phyloP scores from a whole-genome alignment of 306 rosid genomes.

The Calophaca sinica region DNA sequence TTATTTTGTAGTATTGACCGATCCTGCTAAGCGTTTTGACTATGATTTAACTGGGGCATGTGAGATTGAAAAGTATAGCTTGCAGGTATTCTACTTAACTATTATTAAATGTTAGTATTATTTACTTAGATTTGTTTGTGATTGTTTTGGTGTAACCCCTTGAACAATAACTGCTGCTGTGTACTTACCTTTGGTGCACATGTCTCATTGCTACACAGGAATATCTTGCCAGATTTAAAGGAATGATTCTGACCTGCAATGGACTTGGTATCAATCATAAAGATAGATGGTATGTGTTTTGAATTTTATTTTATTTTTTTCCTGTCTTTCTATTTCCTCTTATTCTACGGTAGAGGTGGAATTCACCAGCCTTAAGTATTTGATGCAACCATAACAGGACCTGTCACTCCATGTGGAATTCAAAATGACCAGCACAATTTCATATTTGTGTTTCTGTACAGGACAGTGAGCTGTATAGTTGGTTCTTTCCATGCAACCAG shows the following conservation, averaged over 20 bases:
- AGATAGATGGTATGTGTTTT: constrained; percentile 57
- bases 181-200: constrained; percentile 12
- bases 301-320: constrained; percentile 3
- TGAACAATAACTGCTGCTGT: constrained; percentile 19
- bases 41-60: constrained; percentile 74
- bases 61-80: constrained; percentile 73
- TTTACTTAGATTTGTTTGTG: constrained; percentile 31
- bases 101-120: constrained; percentile 1
- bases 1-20: constrained; percentile 61
- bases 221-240: constrained; percentile 81
- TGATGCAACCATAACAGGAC: not conserved
- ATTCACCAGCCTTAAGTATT: constrained; percentile 7
- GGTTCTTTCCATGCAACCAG: constrained; percentile 10
- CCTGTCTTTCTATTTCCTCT: constrained; percentile 7
- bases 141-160: constrained; percentile 13
- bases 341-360: constrained; percentile 13
- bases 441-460: not conserved
- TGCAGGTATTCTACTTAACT: constrained; percentile 58
- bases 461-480: not conserved
- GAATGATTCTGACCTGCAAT: constrained; percentile 87
- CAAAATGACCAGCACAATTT: not conserved
- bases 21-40: constrained; percentile 69
- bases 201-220: constrained; percentile 55
- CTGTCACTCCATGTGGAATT: constrained; percentile 7
- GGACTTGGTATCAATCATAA: constrained; percentile 73